These are phyloP conservation scores for Ophiognomonia clavigignenti-juglandacearum DNA, from an alignment of 2,329 filamentous ascomycete genomes.

Conservation along the genomic window DNA sequence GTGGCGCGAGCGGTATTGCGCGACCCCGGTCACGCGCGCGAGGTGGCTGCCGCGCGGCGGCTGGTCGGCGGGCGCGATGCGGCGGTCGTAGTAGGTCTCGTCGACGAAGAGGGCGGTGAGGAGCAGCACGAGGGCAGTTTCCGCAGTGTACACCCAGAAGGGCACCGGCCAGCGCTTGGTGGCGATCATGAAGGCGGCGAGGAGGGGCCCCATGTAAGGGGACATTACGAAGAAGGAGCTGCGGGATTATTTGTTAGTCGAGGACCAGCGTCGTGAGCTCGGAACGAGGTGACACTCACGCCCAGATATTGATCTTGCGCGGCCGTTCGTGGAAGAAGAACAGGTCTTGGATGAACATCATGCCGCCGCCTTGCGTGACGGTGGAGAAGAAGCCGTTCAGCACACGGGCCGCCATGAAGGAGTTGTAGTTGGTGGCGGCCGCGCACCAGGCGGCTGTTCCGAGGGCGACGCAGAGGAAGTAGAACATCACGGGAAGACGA, in stretches of 20 bases:
- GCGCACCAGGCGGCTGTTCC: slow-evolving; percentile 40
- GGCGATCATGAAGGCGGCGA: slow-evolving; percentile 44
- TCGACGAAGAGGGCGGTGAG: slow-evolving; percentile 37
- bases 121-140: slow-evolving; percentile 32
- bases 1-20: slow-evolving; percentile 30
- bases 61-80: slow-evolving; percentile 30
- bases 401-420: slow-evolving; percentile 43
- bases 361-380: slow-evolving; percentile 37
- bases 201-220: slow-evolving; percentile 40
- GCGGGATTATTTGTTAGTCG: no score
- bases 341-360: slow-evolving; percentile 52
- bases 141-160: slow-evolving; percentile 43
- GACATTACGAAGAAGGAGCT: slow-evolving; percentile 33
- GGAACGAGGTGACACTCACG: slow-evolving; percentile 21
- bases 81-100: slow-evolving; percentile 47
- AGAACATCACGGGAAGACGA: slow-evolving; percentile 39
- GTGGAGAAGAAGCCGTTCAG: slow-evolving; percentile 45
- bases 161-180: slow-evolving; percentile 39
- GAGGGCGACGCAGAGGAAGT: slow-evolving; percentile 31
- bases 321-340: slow-evolving; percentile 57
- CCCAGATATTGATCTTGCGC: slow-evolving; percentile 45
- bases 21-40: slow-evolving; percentile 24
- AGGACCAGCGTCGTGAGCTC: no score
- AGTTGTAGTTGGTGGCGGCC: slow-evolving; percentile 37
- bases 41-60: slow-evolving; percentile 27